These are phyloP conservation scores for Ochromonadaceae sp. DNA, from an alignment of 352 stramenopile genomes.

Conservation along the genomic window DNA sequence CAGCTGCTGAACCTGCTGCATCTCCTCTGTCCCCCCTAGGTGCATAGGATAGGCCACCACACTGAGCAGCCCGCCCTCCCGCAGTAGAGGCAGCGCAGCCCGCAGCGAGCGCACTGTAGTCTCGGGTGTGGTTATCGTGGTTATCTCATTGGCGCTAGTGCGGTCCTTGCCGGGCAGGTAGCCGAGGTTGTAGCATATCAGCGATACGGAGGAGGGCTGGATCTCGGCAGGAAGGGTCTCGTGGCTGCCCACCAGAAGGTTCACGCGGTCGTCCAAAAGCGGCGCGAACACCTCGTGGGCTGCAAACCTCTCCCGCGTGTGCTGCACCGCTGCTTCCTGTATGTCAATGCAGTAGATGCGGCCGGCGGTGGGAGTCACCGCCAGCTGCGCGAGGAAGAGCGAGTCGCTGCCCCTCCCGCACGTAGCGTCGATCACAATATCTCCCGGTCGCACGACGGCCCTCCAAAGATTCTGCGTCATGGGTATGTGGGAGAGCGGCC, in stretches of 20 bases:
- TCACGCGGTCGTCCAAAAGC: too few species aligned
- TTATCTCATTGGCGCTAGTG: background rate
- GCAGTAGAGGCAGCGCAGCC: background rate
- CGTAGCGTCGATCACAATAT: slow-evolving; percentile 18
- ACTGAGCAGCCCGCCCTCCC: background rate
- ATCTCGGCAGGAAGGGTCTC: background rate
- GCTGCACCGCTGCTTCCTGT: background rate
- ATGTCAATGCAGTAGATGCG: slow-evolving; percentile 11
- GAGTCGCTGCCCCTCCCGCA: slow-evolving; percentile 12
- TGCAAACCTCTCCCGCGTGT: background rate
- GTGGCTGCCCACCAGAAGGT: background rate
- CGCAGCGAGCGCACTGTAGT: background rate
- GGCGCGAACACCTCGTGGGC: too few species aligned
- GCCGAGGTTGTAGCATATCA: slow-evolving; percentile 9
- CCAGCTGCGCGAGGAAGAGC: background rate
- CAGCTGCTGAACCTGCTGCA: background rate
- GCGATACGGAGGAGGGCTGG: background rate
- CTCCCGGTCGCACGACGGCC: background rate
- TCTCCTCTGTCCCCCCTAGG: background rate
- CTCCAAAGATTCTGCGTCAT: too few species aligned
- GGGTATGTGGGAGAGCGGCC: too few species aligned
- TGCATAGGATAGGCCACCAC: background rate
- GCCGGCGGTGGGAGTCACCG: too few species aligned
- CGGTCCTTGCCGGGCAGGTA: slow-evolving; percentile 9
- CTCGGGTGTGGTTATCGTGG: background rate